phyloP scores from a whole-genome alignment of 1,284 basidiomycete species.

The Ganoderma meredithae region DNA sequence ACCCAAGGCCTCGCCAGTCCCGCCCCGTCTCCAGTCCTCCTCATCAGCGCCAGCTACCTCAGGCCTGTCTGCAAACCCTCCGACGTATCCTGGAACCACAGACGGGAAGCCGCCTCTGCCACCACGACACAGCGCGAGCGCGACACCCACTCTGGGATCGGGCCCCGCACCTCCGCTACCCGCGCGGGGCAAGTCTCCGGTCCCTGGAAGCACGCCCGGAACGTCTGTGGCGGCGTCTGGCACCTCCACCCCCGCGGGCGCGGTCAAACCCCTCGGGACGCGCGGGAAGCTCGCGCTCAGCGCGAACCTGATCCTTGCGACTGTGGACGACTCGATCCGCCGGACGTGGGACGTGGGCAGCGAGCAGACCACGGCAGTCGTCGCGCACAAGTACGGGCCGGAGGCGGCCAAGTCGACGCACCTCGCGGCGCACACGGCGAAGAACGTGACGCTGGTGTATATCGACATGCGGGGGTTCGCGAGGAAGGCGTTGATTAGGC shows the following conservation, averaged over 20 bases:
- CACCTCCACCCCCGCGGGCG: slow-evolving; percentile 10
- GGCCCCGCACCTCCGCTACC: slow-evolving; percentile 23
- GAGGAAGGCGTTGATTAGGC: slow-evolving; percentile 70
- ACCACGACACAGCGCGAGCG: slow-evolving; percentile 22
- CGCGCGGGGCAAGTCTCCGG: slow-evolving; percentile 22
- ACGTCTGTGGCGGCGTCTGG: slow-evolving; percentile 15
- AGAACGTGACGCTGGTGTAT: slow-evolving; percentile 80
- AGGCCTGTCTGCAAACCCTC: slow-evolving; percentile 15
- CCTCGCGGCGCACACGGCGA: slow-evolving; percentile 64
- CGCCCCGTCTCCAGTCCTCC: slow-evolving; percentile 1
- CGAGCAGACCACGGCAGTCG: slow-evolving; percentile 60
- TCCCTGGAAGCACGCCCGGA: not conserved
- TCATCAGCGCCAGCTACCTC: slow-evolving; percentile 8
- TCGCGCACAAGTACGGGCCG: slow-evolving; percentile 74
- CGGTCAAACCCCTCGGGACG: slow-evolving; percentile 31
- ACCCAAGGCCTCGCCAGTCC: slow-evolving; percentile 12
- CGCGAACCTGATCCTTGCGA: slow-evolving; percentile 76
- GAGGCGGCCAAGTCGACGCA: slow-evolving; percentile 65
- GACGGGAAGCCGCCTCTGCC: slow-evolving; percentile 36
- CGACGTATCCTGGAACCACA: slow-evolving; percentile 14
- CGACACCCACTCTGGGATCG: slow-evolving; percentile 15
- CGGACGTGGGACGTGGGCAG: slow-evolving; percentile 68
- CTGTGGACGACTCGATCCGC: slow-evolving; percentile 70
- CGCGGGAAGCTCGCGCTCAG: slow-evolving; percentile 66
- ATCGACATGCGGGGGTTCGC: slow-evolving; percentile 79